These are phyloP conservation scores for Inga laurina DNA, from an alignment of 306 rosid genomes.

Conservation along the genomic window DNA sequence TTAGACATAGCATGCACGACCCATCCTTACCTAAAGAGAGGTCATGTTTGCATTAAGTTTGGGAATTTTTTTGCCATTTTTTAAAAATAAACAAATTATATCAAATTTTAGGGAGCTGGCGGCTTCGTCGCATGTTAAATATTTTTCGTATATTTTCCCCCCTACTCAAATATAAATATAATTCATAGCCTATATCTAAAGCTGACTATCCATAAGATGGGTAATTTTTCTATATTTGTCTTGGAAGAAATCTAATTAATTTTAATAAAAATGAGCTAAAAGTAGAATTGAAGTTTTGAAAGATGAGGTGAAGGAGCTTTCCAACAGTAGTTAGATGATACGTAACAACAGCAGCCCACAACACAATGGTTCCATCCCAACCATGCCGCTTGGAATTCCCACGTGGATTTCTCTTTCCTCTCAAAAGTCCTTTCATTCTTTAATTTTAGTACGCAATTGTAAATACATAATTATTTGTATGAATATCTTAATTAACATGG, in stretches of 20 bases:
- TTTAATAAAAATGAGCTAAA: background rate
- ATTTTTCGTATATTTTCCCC: too few species aligned
- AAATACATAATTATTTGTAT: background rate
- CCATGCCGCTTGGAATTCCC: constrained; percentile 1
- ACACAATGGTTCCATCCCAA: background rate
- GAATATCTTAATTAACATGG: background rate
- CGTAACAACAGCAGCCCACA: background rate
- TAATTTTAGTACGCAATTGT: background rate
- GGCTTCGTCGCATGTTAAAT: too few species aligned
- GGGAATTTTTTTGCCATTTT: too few species aligned
- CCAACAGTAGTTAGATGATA: background rate
- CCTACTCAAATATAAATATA: too few species aligned
- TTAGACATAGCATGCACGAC: too few species aligned
- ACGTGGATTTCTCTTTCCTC: background rate
- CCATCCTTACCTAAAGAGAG: too few species aligned
- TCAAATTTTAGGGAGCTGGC: too few species aligned
- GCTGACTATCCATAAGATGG: background rate
- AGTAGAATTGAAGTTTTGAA: background rate
- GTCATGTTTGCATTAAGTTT: too few species aligned
- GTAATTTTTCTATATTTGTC: background rate
- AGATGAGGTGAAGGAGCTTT: background rate
- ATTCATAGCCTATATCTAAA: background rate
- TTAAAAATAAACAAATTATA: too few species aligned
- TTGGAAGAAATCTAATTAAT: background rate
- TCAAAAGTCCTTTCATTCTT: background rate